Evolutionary conservation across 1,284 basidiomycete genomes (phyloP).

Genomic region (Kalmanozyma brasiliensis): DNA sequence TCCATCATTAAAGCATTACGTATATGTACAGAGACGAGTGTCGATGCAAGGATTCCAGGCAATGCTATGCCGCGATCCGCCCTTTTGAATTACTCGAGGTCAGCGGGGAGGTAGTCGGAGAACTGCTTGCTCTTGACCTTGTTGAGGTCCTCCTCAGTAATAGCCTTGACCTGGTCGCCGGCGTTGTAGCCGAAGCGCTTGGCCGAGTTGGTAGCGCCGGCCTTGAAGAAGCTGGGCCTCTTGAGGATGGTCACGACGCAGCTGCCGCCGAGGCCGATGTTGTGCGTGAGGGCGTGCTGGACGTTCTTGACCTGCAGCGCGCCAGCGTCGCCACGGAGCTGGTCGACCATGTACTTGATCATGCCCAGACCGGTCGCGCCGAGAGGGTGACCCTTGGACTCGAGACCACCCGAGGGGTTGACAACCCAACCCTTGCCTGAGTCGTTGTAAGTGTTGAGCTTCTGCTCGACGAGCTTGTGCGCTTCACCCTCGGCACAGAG

Average conservation of each 20-base stretch:
- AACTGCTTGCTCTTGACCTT: constrained; percentile 61
- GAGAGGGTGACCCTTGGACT: constrained; percentile 82
- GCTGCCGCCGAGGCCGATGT: constrained; percentile 78
- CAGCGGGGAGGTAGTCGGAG: constrained; percentile 56
- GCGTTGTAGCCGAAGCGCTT: constrained; percentile 62
- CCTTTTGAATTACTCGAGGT: constrained; percentile 4
- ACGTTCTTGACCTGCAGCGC: constrained; percentile 76
- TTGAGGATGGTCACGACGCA: constrained; percentile 57
- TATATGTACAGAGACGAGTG: constrained; percentile 1
- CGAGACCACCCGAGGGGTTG: constrained; percentile 84
- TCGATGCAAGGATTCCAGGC: background rate
- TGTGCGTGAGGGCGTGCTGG: constrained; percentile 83
- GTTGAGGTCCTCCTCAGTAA: constrained; percentile 58
- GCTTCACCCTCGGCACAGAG: constrained; percentile 78
- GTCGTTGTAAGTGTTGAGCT: constrained; percentile 79
- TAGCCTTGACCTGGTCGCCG: constrained; percentile 49
- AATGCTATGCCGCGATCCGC: background rate
- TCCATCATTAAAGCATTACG: background rate
- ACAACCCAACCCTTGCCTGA: constrained; percentile 80
- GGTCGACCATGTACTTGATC: constrained; percentile 84
- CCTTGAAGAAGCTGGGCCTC: constrained; percentile 56
- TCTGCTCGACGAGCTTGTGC: constrained; percentile 78
- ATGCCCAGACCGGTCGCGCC: constrained; percentile 87
- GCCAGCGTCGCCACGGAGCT: constrained; percentile 69
- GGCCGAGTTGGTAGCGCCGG: constrained; percentile 45